Evolutionary conservation across 1,139 yeast species (phyloP).

Genomic region (Candida smagusa): DNA sequence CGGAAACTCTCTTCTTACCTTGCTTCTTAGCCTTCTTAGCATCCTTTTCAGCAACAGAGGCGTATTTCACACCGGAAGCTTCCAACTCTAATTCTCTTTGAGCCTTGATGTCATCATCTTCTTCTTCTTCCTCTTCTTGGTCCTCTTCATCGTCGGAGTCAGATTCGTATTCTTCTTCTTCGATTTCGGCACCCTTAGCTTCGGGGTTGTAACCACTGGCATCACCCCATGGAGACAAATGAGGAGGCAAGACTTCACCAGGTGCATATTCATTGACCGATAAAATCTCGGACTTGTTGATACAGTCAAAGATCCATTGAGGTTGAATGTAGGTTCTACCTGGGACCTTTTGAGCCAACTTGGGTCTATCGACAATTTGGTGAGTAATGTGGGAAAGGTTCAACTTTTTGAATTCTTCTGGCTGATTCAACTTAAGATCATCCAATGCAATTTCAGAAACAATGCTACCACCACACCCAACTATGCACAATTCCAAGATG

Average conservation of each 20-base stretch:
- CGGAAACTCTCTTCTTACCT: slow-evolving; percentile 31
- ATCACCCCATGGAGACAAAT: slow-evolving; percentile 98
- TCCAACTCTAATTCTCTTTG: slow-evolving; percentile 89
- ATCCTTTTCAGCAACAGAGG: slow-evolving; percentile 46
- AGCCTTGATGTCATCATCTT: slow-evolving; percentile 59
- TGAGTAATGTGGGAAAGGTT: slow-evolving; percentile 78
- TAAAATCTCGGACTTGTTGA: slow-evolving; percentile 72
- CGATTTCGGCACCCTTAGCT: slow-evolving; percentile 52
- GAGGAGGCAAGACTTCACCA: slow-evolving; percentile 95
- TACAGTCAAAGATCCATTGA: slow-evolving; percentile 94
- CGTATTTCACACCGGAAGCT: slow-evolving; percentile 78
- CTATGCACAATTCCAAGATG: slow-evolving; percentile 79
- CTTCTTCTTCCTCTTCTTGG: slow-evolving; percentile 46
- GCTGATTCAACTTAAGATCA: slow-evolving; percentile 51
- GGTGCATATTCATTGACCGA: slow-evolving; percentile 84
- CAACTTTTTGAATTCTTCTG: slow-evolving; percentile 41
- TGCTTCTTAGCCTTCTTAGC: slow-evolving; percentile 31
- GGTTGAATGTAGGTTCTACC: slow-evolving; percentile 96
- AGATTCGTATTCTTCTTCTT: slow-evolving; percentile 47
- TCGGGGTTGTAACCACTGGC: slow-evolving; percentile 86
- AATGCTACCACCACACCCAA: slow-evolving; percentile 84
- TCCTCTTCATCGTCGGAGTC: slow-evolving; percentile 49
- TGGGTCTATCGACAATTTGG: slow-evolving; percentile 92
- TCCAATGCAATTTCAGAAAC: slow-evolving; percentile 88
- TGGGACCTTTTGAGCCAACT: slow-evolving; percentile 68